phyloP scores from a whole-genome alignment of 352 stramenopile species.

The Globisporangium nunn region DNA sequence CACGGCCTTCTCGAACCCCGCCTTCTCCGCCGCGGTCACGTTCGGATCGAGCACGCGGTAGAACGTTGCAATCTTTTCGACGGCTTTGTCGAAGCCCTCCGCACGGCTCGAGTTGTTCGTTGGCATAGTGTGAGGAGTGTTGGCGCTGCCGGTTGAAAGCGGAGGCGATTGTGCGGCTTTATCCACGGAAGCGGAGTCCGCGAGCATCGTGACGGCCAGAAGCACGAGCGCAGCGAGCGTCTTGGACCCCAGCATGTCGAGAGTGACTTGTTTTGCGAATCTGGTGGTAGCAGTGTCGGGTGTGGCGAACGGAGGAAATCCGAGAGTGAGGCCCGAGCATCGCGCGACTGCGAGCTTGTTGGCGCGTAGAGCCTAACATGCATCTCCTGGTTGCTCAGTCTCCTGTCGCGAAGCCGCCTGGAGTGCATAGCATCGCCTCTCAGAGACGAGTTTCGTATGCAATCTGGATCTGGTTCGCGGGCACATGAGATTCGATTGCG shows the following conservation, averaged over 20 bases:
- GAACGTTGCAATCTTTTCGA: conserved; percentile 13
- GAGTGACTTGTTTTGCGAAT: background rate
- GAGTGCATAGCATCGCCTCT: no score
- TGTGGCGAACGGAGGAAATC: background rate
- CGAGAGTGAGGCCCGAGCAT: background rate
- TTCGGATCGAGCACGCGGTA: conserved; percentile 8
- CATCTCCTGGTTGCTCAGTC: background rate
- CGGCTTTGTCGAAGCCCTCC: conserved; percentile 10
- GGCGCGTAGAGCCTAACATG: background rate
- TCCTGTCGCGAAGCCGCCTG: background rate
- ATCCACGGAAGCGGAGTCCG: background rate
- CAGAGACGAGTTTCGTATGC: background rate
- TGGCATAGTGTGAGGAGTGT: background rate
- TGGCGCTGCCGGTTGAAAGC: background rate
- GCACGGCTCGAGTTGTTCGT: background rate
- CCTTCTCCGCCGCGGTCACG: conserved; percentile 4
- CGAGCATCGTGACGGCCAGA: background rate
- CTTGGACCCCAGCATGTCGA: conserved; percentile 5
- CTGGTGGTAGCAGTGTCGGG: background rate
- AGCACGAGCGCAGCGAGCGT: conserved; percentile 1
- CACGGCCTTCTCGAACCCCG: conserved; percentile 16
- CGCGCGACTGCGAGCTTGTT: background rate
- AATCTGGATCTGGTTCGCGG: background rate
- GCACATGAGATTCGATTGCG: background rate
- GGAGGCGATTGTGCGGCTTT: background rate